These are phyloP conservation scores for Aspergillus uvarum DNA, from an alignment of 2,329 filamentous ascomycete species.

Conservation along the genomic window DNA sequence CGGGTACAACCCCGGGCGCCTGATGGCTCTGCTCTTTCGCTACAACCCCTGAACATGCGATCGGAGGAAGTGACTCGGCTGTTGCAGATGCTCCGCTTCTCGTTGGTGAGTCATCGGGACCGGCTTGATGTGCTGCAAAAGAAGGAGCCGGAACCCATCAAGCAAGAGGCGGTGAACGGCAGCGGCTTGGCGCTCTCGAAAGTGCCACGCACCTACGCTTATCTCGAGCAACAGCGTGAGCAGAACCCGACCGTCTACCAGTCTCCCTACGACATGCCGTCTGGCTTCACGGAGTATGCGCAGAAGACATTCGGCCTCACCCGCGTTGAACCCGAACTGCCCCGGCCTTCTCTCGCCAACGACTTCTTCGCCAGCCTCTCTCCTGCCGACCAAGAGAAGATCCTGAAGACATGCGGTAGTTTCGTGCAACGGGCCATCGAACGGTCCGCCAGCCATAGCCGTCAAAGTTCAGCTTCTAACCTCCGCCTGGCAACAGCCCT, in stretches of 20 bases:
- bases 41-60: constrained; percentile 45
- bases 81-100: constrained; percentile 46
- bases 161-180: constrained; percentile 34
- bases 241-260: constrained; percentile 42
- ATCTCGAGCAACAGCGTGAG: constrained; percentile 41
- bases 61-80: constrained; percentile 45
- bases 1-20: constrained; percentile 40
- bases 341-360: constrained; percentile 42
- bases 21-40: constrained; percentile 39
- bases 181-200: constrained; percentile 31
- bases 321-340: constrained; percentile 34
- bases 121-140: constrained; percentile 41
- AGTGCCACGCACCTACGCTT: constrained; percentile 41
- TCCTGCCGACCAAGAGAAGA: constrained; percentile 42
- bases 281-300: constrained; percentile 44
- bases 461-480: constrained; percentile 40
- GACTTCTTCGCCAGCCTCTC: constrained; percentile 44
- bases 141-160: constrained; percentile 36
- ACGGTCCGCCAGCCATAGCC: constrained; percentile 37
- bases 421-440: constrained; percentile 42
- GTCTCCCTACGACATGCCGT: constrained; percentile 46
- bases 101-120: constrained; percentile 41
- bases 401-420: constrained; percentile 44
- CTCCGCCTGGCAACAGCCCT: constrained; percentile 39
- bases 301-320: constrained; percentile 40